Evolutionary conservation across 2,329 filamentous ascomycete genomes (phyloP).

Genomic region (Graphiopsis chlorocephala): DNA sequence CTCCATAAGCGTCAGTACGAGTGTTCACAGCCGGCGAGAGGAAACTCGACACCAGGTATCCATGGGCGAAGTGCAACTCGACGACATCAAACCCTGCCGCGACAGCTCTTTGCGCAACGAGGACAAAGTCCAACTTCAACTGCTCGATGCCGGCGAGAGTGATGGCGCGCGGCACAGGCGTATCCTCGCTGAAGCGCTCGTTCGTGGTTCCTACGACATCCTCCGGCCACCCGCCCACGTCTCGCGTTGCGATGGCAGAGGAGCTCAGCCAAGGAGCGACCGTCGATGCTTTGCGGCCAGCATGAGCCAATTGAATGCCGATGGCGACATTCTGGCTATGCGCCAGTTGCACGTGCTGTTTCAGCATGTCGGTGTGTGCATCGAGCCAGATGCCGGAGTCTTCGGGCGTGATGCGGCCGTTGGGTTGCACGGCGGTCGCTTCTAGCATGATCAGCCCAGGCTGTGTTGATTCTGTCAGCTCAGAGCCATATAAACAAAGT

Average conservation of each 20-base stretch:
- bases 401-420: conserved; percentile 78
- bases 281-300: conserved; percentile 62
- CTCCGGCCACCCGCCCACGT: conserved; percentile 51
- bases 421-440: conserved; percentile 69
- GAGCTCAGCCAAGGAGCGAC: conserved; percentile 60
- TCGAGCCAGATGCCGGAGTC: conserved; percentile 81
- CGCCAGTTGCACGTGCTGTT: conserved; percentile 69
- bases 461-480: background rate
- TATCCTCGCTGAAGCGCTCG: conserved; percentile 61
- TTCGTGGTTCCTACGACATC: conserved; percentile 57
- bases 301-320: conserved; percentile 77
- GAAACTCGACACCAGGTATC: conserved; percentile 46
- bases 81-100: conserved; percentile 71
- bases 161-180: conserved; percentile 64
- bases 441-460: conserved; percentile 73
- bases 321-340: conserved; percentile 74
- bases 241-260: conserved; percentile 51
- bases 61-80: conserved; percentile 65
- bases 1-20: conserved; percentile 45
- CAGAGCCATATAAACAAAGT: background rate
- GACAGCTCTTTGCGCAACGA: conserved; percentile 54
- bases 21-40: conserved; percentile 41
- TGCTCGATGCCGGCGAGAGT: conserved; percentile 64
- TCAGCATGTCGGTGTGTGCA: conserved; percentile 70
- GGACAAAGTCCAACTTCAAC: conserved; percentile 62